phyloP scores from a whole-genome alignment of 306 rosid genomes.

The Luffa acutangula region DNA sequence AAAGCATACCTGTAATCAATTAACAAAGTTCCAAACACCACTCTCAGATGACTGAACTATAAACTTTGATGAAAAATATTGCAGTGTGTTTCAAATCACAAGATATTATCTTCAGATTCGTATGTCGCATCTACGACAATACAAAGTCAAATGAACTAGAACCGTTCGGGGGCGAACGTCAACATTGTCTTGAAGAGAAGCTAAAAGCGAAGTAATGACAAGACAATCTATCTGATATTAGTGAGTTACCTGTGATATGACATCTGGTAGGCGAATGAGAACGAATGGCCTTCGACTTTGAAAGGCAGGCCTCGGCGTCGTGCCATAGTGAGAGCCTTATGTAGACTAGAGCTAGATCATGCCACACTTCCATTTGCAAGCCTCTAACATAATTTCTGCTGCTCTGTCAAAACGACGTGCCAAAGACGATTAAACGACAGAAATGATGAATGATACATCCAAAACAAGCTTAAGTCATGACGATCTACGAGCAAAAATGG shows the following conservation, averaged over 20 bases:
- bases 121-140: neutral
- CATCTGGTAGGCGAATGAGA: constrained; percentile 53
- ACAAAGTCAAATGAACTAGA: neutral
- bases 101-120: neutral
- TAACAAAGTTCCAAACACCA: constrained; percentile 1
- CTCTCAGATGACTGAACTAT: neutral
- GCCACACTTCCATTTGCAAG: constrained; percentile 77
- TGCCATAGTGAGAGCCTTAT: constrained; percentile 56
- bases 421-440: constrained; percentile 8
- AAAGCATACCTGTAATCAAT: constrained; percentile 40
- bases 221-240: neutral
- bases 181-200: neutral
- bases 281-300: constrained; percentile 52
- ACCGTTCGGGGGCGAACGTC: neutral
- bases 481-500: neutral
- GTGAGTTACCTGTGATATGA: constrained; percentile 46
- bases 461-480: neutral
- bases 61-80: neutral
- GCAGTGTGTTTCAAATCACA: neutral
- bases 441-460: neutral
- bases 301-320: constrained; percentile 73
- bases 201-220: neutral
- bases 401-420: constrained; percentile 31
- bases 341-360: constrained; percentile 66
- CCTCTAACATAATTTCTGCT: constrained; percentile 33